Conservation (phyloP, 75 land plant genomes). For the Pinus taeda region DNA sequence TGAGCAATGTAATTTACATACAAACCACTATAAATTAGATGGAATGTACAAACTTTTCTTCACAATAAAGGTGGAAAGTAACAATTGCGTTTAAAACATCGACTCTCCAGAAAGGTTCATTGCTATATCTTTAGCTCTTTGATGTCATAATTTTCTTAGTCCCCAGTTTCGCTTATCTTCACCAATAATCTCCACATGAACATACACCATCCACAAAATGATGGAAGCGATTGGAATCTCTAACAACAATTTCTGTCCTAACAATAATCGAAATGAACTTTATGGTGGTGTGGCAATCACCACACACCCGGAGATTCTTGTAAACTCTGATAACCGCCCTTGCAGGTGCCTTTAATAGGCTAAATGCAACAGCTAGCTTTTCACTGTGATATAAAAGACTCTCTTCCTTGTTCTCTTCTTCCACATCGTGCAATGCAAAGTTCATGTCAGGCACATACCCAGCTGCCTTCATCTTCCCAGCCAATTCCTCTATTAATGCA, state of each 20-base stretch:
- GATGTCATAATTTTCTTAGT: too few relatives aligned
- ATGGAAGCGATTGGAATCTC: neutral
- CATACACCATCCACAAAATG: neutral
- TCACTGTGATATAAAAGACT: neutral
- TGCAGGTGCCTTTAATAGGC: neutral
- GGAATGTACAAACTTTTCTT: too few relatives aligned
- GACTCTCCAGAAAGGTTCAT: too few relatives aligned
- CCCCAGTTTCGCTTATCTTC: neutral
- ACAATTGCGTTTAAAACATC: too few relatives aligned
- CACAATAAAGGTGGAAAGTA: too few relatives aligned
- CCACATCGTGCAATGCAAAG: constrained; percentile 2
- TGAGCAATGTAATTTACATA: too few relatives aligned
- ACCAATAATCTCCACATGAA: constrained; percentile 3
- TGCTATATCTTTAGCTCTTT: too few relatives aligned
- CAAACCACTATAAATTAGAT: too few relatives aligned
- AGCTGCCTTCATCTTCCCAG: neutral
- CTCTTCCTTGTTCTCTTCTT: neutral
- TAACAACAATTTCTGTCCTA: neutral
- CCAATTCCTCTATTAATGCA: neutral
- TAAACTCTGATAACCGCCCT: neutral
- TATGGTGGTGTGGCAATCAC: neutral
- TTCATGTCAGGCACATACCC: neutral
- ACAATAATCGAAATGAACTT: neutral
- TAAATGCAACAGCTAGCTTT: neutral
- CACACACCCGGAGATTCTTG: neutral